Conservation (phyloP, 1,284 basidiomycete species). For the Cutaneotrichosporon cutaneum region DNA sequence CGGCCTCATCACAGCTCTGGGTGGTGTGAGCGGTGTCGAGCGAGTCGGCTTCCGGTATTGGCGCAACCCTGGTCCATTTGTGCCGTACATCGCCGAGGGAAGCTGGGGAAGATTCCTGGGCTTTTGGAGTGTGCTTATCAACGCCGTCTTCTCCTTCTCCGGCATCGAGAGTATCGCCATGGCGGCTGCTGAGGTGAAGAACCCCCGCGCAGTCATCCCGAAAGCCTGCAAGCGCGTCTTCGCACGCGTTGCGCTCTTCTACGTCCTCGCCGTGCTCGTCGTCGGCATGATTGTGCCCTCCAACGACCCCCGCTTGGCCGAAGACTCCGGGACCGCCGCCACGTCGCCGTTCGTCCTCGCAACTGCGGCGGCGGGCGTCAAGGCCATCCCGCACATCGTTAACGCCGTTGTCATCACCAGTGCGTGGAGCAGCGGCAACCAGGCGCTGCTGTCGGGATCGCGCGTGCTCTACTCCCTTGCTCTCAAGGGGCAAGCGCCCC, state of each 20-base stretch:
- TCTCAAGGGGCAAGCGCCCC: conserved; percentile 55
- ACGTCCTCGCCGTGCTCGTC: conserved; percentile 58
- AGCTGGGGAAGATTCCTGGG: conserved; percentile 29
- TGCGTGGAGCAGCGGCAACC: conserved; percentile 28
- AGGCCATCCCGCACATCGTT: conserved; percentile 55
- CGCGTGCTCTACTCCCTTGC: conserved; percentile 55
- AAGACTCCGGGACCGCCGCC: conserved; percentile 59
- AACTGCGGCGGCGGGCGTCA: conserved; percentile 65
- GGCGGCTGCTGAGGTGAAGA: conserved; percentile 40
- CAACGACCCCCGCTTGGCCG: conserved; percentile 20
- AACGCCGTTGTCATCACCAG: conserved; percentile 45
- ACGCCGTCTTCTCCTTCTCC: conserved; percentile 35
- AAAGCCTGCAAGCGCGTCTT: conserved; percentile 27
- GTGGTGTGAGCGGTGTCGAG: conserved; percentile 45
- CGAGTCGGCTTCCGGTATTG: conserved; percentile 62
- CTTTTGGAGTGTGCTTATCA: conserved; percentile 31
- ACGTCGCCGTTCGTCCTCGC: conserved; percentile 69
- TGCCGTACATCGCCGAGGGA: conserved; percentile 23
- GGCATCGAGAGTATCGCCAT: conserved; percentile 33
- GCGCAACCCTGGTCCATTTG: conserved; percentile 64
- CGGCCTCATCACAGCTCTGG: conserved; percentile 61
- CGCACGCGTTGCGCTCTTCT: conserved; percentile 55
- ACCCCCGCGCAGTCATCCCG: conserved; percentile 37
- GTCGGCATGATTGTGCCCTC: conserved; percentile 67
- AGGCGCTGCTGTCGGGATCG: conserved; percentile 29